A percentile compares a stretch with the other conserved stretches of the same genome.
Conservation (phyloP, 2,329 filamentous ascomycete genomes). For the Verticillium nubilum region DNA sequence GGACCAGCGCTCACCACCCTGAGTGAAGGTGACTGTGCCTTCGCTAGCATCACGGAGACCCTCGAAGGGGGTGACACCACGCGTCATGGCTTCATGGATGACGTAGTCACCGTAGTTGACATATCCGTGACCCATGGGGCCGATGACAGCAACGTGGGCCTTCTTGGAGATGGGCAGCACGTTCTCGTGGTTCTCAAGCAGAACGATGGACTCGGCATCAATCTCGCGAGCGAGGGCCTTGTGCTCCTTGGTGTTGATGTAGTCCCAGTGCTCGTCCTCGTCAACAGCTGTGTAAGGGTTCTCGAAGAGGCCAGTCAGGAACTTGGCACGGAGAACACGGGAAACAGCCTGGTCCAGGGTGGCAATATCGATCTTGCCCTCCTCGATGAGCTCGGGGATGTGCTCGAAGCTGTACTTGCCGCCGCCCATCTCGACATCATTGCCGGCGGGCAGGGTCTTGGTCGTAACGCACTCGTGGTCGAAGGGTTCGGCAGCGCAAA, state of each 20-base stretch:
- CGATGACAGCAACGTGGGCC: conserved; percentile 67
- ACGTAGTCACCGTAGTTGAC: conserved; percentile 76
- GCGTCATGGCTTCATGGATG: conserved; percentile 56
- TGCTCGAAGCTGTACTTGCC: conserved; percentile 65
- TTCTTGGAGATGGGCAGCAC: conserved; percentile 52
- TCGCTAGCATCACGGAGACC: conserved; percentile 58
- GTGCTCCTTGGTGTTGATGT: conserved; percentile 57
- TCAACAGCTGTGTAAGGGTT: conserved; percentile 58
- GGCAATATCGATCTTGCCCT: conserved; percentile 53
- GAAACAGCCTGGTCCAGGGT: conserved; percentile 62
- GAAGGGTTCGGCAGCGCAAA: conserved; percentile 54
- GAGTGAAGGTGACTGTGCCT: conserved; percentile 58
- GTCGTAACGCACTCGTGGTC: conserved; percentile 62
- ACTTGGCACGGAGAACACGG: conserved; percentile 62
- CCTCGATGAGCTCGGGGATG: conserved; percentile 59
- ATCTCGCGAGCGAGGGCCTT: conserved; percentile 56
- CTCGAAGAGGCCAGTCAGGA: conserved; percentile 66
- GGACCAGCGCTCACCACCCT: conserved; percentile 71
- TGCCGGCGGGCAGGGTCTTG: conserved; percentile 60
- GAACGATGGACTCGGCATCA: conserved; percentile 58
- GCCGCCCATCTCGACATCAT: conserved; percentile 72
- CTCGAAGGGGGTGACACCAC: conserved; percentile 64
- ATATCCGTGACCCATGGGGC: conserved; percentile 67
- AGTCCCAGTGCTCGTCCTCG: conserved; percentile 45
- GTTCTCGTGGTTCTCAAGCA: conserved; percentile 53